Conservation (phyloP, 306 rosid genomes). For the Spatholobus suberectus region DNA sequence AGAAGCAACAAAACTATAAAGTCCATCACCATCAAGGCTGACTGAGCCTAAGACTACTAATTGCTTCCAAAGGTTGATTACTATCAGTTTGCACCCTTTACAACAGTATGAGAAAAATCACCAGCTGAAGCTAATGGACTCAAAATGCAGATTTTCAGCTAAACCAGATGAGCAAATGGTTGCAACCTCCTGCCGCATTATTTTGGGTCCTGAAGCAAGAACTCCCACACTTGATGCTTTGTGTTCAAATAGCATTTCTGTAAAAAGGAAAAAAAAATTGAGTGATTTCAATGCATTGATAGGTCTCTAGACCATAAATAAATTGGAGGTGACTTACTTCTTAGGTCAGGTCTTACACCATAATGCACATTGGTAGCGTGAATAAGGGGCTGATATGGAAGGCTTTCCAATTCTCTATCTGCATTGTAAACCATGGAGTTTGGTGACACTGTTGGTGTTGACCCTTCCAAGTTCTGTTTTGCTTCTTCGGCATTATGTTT, state of each 20-base stretch:
- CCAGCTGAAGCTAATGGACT: conserved; percentile 83
- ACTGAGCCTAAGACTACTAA: not conserved
- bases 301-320: not conserved
- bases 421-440: conserved; percentile 42
- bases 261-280: too few species aligned
- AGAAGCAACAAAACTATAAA: not conserved
- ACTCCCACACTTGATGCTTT: conserved; percentile 71
- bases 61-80: not conserved
- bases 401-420: conserved; percentile 72
- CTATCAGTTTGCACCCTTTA: not conserved
- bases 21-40: not conserved
- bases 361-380: conserved; percentile 61
- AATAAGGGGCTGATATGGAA: conserved; percentile 58
- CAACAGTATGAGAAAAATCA: conserved; percentile 38
- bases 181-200: conserved; percentile 79
- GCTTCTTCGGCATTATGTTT: too few species aligned
- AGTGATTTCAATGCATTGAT: conserved; percentile 11
- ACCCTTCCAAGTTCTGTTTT: too few species aligned
- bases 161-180: conserved; percentile 68
- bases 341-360: conserved; percentile 76
- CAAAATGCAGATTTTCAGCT: conserved; percentile 68
- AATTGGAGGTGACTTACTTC: conserved; percentile 54
- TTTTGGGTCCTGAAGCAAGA: conserved; percentile 71
- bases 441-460: conserved; percentile 51
- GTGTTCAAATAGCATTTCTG: conserved; percentile 57